These are phyloP conservation scores for Protomyces gravidus DNA, from an alignment of 1,139 yeast species.

Conservation along the genomic window DNA sequence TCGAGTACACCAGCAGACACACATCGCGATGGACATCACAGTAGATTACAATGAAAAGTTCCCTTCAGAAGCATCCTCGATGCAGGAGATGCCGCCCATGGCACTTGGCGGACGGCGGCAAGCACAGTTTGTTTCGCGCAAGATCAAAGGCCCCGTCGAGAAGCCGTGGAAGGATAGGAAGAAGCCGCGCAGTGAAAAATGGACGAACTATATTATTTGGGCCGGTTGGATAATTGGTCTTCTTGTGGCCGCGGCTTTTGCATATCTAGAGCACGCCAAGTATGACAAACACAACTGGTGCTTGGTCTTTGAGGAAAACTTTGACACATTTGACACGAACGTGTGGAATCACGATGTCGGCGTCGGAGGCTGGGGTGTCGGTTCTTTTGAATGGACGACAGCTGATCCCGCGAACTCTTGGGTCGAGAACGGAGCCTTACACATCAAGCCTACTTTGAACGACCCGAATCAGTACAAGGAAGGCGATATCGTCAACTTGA, in stretches of 20 bases:
- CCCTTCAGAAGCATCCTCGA: neutral
- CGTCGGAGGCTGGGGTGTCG: constrained; percentile 32
- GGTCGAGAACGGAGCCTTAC: constrained; percentile 28
- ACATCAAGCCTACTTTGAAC: constrained; percentile 31
- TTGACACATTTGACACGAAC: constrained; percentile 6
- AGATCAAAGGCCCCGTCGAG: constrained; percentile 12
- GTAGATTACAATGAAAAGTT: neutral
- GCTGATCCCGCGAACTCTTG: constrained; percentile 24
- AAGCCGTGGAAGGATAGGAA: constrained; percentile 11
- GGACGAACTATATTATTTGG: constrained; percentile 9
- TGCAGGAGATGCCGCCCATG: neutral
- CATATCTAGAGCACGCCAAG: constrained; percentile 29
- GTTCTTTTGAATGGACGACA: constrained; percentile 32
- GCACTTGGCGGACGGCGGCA: neutral
- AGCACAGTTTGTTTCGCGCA: constrained; percentile 4
- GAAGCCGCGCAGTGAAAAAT: neutral
- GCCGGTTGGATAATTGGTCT: constrained; percentile 23
- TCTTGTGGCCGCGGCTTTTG: constrained; percentile 26
- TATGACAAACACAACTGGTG: constrained; percentile 28
- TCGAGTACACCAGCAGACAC: too few species aligned
- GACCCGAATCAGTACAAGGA: constrained; percentile 26
- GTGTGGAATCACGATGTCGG: constrained; percentile 29
- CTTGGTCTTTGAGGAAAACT: constrained; percentile 26
- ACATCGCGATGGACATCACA: neutral
- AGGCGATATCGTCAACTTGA: constrained; percentile 32